Evolutionary conservation across 2,329 filamentous ascomycete genomes (phyloP), one percentile per base, ranked within the genome.

Genomic region (Pseudogymnoascus sp.): DNA sequence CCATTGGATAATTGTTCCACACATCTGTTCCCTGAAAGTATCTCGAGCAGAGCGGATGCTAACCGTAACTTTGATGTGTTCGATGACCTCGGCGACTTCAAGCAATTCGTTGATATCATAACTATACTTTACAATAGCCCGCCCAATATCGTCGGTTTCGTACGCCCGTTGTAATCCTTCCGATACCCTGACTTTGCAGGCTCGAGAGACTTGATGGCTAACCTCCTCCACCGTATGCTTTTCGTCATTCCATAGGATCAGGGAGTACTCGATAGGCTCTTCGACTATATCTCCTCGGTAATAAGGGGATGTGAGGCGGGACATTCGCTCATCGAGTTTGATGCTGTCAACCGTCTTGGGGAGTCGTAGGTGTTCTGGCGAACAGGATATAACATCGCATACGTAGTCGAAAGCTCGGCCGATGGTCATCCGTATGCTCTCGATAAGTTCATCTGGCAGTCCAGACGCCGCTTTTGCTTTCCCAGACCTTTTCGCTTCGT

Each of bases 11-110:
- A 99, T 93, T 15, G 92, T 91, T n/a, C 90, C 92, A 70, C 93
- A 97, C 96, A 99, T 99, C 74, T 97, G 90, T 74, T 99, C 95
- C 65, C 95, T 85, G 77, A 97, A 99, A 0, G 92, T 97, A 76
- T 99, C 95, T 69, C 96, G 85, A 4, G 95, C 87, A 9, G 93
- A 96, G 50, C 95, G 86, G 66, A 99, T 92, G 0, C 95, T 99
- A 60, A 97, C 91, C 0, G 95, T 97, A 64, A 99, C 86, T 73
- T 96, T 93, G 75, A 99, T 97, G 65, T 96, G 88, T 76, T 99
- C 95, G 68, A 99, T 90, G 21, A 95, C 87, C 67, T 86, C 89
- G 4, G 93, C 90, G 76, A 95, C 93, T 13, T 79, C 78, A 15
- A 99, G 79, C 11, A 99, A 82, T 38, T 84, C 82, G 28, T 86